Evolutionary conservation across 495 filamentous ascomycete species (phyloP), one percentile per base, ranked within the genome.

Genomic region (Penicillium fimorum): DNA sequence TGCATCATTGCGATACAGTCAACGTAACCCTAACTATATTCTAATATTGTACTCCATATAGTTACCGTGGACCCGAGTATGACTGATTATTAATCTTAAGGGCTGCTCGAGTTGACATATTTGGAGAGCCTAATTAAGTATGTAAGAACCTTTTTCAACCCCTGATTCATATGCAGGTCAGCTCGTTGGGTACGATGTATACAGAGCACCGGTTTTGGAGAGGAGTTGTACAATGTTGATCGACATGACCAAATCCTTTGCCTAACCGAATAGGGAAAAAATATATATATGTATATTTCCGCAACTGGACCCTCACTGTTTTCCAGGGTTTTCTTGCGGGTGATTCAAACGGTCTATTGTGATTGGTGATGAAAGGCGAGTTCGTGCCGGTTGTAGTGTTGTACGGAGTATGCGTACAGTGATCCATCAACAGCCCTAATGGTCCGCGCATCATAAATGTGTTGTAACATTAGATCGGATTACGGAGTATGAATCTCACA

Each of bases 121-220:
- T 47, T 47, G 38, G 37, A 42, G 25, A 42, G n/a, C 25, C 25
- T 38, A 33, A 41, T 37, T 35, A 35, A 37, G 50, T 25, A 25
- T 27, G 50, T 35, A 46, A 54, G 30, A 13, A 35, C 3, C 7
- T 29, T 30, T 35, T 24, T 29, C 18, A 44, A 35, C 29, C 37
- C 32, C 40, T 52, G 37, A 52, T 52, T 52, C 37, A 32, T 20
- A 42, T 45, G 25, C 7, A 47, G 9, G 30, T 7, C 52, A 2
- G 30, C 4, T 27, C 22, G 45, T 40, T 43, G 20, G 40, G 12
- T 35, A 38, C 17, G 25, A 22, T 38, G n/a, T 32, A 43, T 42
- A 33, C n/a, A 41, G 6, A 29, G n/a, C 20, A 32, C 37, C 15
- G 42, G 25, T 41, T 5, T 37, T 29, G 50, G 40, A 20, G 50